These are phyloP conservation scores for Yarrowia bubula DNA, from an alignment of 805 yeast genomes.

Conservation along the genomic window DNA sequence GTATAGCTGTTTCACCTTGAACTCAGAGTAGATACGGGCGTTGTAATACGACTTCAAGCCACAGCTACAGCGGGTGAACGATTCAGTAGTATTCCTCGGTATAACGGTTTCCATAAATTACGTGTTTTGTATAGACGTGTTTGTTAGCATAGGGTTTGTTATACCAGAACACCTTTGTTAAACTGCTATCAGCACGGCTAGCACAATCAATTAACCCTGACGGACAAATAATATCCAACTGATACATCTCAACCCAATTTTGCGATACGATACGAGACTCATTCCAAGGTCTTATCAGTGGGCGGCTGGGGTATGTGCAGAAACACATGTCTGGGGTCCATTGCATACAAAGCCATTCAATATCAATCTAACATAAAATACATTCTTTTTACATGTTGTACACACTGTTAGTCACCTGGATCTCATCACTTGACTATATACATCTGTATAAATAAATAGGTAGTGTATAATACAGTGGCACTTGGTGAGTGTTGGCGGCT, in stretches of 20 bases:
- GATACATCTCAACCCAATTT: no score
- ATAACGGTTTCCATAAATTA: no score
- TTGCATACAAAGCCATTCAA: background rate
- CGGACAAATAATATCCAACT: no score
- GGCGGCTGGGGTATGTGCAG: background rate
- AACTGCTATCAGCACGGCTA: no score
- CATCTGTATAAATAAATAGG: constrained; percentile 27
- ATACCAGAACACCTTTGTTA: no score
- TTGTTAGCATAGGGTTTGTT: no score
- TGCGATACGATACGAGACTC: no score
- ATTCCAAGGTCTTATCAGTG: no score
- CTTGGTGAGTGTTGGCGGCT: constrained; percentile 26
- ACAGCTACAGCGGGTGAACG: no score
- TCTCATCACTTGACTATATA: constrained; percentile 27
- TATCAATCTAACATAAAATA: constrained; percentile 10
- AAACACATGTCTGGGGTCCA: background rate
- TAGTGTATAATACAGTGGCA: constrained; percentile 27
- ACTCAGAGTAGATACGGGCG: background rate
- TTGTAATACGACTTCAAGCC: background rate
- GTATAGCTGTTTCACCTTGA: background rate
- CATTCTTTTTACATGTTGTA: constrained; percentile 11
- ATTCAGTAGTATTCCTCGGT: no score
- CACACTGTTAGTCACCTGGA: constrained; percentile 17
- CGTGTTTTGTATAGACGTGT: background rate
- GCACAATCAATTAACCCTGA: no score